phyloP scores from a whole-genome alignment of 441 rosid genomes.

The Brassica balearica region DNA sequence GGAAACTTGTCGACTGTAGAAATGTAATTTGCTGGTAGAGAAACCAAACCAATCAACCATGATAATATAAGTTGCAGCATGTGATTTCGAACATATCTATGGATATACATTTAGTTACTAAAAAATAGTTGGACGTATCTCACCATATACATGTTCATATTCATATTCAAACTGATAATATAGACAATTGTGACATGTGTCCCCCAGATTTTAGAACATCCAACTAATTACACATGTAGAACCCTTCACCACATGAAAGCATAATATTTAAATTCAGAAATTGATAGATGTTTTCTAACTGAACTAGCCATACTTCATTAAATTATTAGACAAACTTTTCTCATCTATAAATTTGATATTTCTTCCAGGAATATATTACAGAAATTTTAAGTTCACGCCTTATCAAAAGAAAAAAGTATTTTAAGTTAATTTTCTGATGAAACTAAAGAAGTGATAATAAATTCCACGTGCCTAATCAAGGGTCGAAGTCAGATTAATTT shows the following conservation, averaged over 20 bases:
- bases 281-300: background rate
- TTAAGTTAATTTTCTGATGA: background rate
- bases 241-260: background rate
- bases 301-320: background rate
- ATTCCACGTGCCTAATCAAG: slow-evolving; percentile 33
- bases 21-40: no score
- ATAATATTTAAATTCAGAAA: background rate
- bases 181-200: slow-evolving; percentile 15
- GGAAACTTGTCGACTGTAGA: no score
- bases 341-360: background rate
- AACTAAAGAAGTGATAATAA: slow-evolving; percentile 11
- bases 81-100: background rate
- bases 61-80: background rate
- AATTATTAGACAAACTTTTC: background rate
- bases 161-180: background rate
- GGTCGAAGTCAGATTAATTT: slow-evolving; percentile 32
- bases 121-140: background rate
- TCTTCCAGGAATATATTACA: background rate
- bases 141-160: slow-evolving; percentile 5
- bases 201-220: slow-evolving; percentile 13
- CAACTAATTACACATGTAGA: slow-evolving; percentile 15
- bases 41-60: no score
- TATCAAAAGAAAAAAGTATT: background rate
- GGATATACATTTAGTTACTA: background rate
- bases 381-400: background rate